Base-by-base conservation (phyloP, 2,329 filamentous ascomycete genomes). In the Hirsutella minnesotensis region DNA sequence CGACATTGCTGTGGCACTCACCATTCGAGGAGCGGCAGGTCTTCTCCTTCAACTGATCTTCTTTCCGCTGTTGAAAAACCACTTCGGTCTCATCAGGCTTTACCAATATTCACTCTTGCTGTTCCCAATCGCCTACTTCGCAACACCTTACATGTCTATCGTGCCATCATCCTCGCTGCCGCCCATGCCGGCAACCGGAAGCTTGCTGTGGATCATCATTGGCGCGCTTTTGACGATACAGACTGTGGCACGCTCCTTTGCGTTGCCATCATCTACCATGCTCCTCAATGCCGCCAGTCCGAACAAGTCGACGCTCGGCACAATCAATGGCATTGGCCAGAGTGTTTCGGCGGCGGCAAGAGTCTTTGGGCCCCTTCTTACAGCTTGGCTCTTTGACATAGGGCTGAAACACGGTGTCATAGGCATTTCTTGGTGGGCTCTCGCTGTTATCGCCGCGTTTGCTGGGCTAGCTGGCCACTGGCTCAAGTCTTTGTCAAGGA, bases 1-100 rank as follows among this genome's bases (percentile, higher is more conserved):
- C 1, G 73, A 76, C 3, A 82, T 92, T 27, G 86, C 86, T n/a
- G 64, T 85, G 36, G 83, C 83, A 4, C 87, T 89, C 66, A 79
- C 85, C 3, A 79, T 84, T 41, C 72, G 92, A 15, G 86, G 86
- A 9, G 62, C 76, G 39, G 78, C 90, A 36, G 86, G 86, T n/a
- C 81, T 92, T 31, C 64, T 70, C 0, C 67, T 92, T 38, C 61
- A 63, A 44, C 47, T 64, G 21, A 37, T 83, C 40, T 63, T 86
- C 9, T 90, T 89, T 55, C 84, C 85, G 1, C 62, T 64, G 24
- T 63, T 87, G 16, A 84, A 84, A 38, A 65, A 70, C 2, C 72
- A 72, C 3, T 70, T 86, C 2, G 86, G 85, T 29, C 83, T 82
- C 1, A 62, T 88, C 41, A 67, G 68, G 5, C 80, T 78, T 36